Conservation (phyloP, 768 basidiomycete genomes). For the Phylloporus rhodoxanthus region DNA sequence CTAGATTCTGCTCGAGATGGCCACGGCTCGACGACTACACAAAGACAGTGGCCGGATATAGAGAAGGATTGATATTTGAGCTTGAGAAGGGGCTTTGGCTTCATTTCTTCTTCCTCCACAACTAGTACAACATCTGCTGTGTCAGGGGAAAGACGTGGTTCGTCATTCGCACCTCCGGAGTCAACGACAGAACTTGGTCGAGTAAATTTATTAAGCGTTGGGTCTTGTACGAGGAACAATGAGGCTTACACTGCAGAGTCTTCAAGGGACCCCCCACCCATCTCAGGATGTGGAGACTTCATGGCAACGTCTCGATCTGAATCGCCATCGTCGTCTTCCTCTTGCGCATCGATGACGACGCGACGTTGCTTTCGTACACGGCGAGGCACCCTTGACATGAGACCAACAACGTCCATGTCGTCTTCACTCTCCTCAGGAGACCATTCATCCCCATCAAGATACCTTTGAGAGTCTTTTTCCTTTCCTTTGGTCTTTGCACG, state of each 20-base stretch:
- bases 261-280: not conserved
- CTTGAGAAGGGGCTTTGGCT: conserved; percentile 64
- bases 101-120: conserved; percentile 55
- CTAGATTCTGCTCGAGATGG: conserved; percentile 39
- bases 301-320: conserved; percentile 15
- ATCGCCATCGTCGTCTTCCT: conserved; percentile 21
- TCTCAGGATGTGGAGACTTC: conserved; percentile 3
- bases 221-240: not conserved
- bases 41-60: conserved; percentile 68
- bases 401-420: conserved; percentile 9
- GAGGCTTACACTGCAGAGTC: conserved; percentile 5
- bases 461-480: conserved; percentile 22
- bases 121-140: conserved; percentile 35
- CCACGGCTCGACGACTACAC: conserved; percentile 81
- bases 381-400: conserved; percentile 13
- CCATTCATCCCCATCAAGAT: conserved; percentile 23
- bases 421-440: conserved; percentile 17
- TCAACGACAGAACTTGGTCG: not conserved
- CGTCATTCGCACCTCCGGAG: not conserved
- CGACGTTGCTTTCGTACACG: conserved; percentile 32
- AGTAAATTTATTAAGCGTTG: not conserved
- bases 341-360: conserved; percentile 20
- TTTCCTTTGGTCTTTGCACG: conserved; percentile 39
- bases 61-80: conserved; percentile 67
- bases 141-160: not conserved